These are phyloP conservation scores for Aspergillus conjunctus DNA, from an alignment of 495 filamentous ascomycete genomes.

Conservation along the genomic window DNA sequence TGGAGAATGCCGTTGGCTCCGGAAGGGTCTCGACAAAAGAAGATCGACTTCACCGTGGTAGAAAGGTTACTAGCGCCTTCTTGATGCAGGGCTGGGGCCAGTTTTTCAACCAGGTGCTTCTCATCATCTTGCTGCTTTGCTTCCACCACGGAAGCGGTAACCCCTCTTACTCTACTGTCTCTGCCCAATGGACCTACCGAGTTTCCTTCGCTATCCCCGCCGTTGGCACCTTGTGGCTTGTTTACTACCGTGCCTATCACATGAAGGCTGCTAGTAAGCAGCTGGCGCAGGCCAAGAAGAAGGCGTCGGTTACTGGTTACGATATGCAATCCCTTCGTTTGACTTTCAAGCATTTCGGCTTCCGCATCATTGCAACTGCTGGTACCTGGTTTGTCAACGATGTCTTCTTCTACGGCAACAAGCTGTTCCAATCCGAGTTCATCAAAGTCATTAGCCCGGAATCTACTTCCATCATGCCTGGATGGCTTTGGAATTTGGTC, in stretches of 20 bases:
- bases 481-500: slow-evolving; percentile 86
- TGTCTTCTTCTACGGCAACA: slow-evolving; percentile 97
- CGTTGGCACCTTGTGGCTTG: slow-evolving; percentile 85
- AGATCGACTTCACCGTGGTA: slow-evolving; percentile 88
- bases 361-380: slow-evolving; percentile 80
- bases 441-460: slow-evolving; percentile 69
- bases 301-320: slow-evolving; percentile 82
- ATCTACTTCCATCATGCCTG: slow-evolving; percentile 69
- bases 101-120: slow-evolving; percentile 82
- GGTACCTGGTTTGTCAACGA: slow-evolving; percentile 89
- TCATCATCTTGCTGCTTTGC: slow-evolving; percentile 78
- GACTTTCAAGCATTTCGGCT: slow-evolving; percentile 77
- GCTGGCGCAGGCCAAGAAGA: slow-evolving; percentile 75
- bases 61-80: slow-evolving; percentile 90
- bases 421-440: slow-evolving; percentile 90
- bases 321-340: slow-evolving; percentile 76
- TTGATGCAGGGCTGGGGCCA: slow-evolving; percentile 98
- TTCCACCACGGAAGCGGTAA: slow-evolving; percentile 75
- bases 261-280: slow-evolving; percentile 79
- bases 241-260: slow-evolving; percentile 88
- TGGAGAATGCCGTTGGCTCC: slow-evolving; percentile 85
- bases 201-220: slow-evolving; percentile 83
- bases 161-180: slow-evolving; percentile 68
- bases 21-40: slow-evolving; percentile 85
- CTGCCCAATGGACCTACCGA: slow-evolving; percentile 83